Percentiles rank a stretch among this genome's conserved stretches.
Conservation (phyloP, 1,139 yeast species). For the Debaryomyces coudertii region DNA sequence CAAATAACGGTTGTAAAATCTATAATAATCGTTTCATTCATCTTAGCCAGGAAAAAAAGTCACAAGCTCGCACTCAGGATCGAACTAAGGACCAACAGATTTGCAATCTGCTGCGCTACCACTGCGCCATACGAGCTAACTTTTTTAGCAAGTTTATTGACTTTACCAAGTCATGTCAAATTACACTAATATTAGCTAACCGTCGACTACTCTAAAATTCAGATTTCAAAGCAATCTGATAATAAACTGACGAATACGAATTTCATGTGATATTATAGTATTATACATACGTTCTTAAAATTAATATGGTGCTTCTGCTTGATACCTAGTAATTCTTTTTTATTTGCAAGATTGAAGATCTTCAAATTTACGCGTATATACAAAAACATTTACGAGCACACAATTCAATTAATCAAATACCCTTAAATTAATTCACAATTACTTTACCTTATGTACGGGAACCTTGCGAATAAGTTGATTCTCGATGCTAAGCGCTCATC, state of each 20-base stretch:
- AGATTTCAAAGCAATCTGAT: too few relatives aligned
- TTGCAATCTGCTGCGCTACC: constrained; percentile 62
- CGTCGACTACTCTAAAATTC: too few relatives aligned
- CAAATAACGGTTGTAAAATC: not conserved
- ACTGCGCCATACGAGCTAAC: constrained; percentile 55
- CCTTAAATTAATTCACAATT: not conserved
- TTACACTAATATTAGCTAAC: too few relatives aligned
- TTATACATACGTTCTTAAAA: not conserved
- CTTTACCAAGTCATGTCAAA: not conserved
- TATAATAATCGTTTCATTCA: too few relatives aligned
- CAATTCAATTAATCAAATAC: not conserved
- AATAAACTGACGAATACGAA: too few relatives aligned
- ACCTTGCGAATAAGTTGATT: constrained; percentile 76
- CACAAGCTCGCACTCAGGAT: constrained; percentile 48
- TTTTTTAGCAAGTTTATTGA: not conserved
- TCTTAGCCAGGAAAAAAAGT: not conserved
- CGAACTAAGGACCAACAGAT: constrained; percentile 59
- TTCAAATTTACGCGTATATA: not conserved
- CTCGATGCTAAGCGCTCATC: constrained; percentile 82
- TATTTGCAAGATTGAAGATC: not conserved
- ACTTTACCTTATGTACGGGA: constrained; percentile 73
- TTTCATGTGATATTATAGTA: not conserved
- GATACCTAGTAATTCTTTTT: not conserved
- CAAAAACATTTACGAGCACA: not conserved
- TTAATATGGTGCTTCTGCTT: not conserved